Percentiles rank a stretch among this genome's conserved stretches.
phyloP scores from a whole-genome alignment of 345 rosid species.

The Euphorbia tirucalli region DNA sequence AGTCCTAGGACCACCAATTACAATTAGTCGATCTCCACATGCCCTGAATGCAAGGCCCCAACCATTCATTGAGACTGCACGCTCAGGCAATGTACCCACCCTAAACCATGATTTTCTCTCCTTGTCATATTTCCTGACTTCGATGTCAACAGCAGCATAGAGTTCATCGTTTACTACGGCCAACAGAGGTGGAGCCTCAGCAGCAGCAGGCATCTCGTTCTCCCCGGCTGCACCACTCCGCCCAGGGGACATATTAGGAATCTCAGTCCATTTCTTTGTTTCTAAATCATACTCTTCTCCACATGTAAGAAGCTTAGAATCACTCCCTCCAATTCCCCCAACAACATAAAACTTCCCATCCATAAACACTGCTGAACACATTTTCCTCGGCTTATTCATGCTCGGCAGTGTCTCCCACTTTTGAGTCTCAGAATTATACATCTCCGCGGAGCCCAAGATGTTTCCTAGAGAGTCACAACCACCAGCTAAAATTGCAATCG shows the following conservation, averaged over 20 bases:
- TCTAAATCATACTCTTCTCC: conserved; percentile 83
- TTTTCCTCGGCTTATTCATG: conserved; percentile 83
- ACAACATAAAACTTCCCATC: conserved; percentile 83
- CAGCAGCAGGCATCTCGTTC: conserved; percentile 54
- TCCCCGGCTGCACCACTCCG: conserved; percentile 42
- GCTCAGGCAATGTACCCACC: conserved; percentile 76
- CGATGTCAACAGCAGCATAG: conserved; percentile 84
- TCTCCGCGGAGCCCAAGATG: conserved; percentile 63
- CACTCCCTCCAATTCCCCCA: conserved; percentile 71
- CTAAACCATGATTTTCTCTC: conserved; percentile 52
- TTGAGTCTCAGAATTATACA: conserved; percentile 87
- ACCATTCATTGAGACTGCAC: conserved; percentile 81
- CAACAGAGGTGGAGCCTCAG: conserved; percentile 87
- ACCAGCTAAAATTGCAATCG: conserved; percentile 81
- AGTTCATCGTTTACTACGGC: conserved; percentile 80
- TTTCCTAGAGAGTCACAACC: conserved; percentile 71
- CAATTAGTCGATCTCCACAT: conserved; percentile 77
- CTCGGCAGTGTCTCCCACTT: conserved; percentile 56
- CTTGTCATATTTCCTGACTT: conserved; percentile 74
- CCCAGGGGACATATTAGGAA: conserved; percentile 77
- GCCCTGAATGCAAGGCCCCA: conserved; percentile 98
- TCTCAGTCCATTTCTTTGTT: conserved; percentile 64
- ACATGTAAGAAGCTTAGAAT: conserved; percentile 54
- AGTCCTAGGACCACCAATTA: conserved; percentile 82
- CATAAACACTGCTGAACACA: conserved; percentile 95